Percentiles rank a stretch among this genome's conserved stretches.
Conservation (phyloP, 129 eudicot genomes). For the Helichrysum umbraculigerum region DNA sequence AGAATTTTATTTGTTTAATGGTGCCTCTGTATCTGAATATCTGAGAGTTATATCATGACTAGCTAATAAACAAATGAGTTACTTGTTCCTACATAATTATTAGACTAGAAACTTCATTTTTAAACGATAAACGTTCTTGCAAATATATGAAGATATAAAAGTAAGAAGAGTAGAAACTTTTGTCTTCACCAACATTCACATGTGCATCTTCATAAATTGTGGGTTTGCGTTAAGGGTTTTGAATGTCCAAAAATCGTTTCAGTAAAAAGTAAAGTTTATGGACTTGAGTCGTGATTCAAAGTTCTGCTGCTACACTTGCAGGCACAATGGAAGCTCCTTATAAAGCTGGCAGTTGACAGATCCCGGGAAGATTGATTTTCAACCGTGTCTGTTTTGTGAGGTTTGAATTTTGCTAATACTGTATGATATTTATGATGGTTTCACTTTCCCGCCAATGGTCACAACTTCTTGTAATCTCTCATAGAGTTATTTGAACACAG, state of each 20-base stretch:
- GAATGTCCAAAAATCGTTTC: neutral
- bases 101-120: neutral
- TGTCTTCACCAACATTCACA: neutral
- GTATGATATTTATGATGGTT: neutral
- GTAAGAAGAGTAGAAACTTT: too few relatives aligned
- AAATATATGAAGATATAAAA: neutral
- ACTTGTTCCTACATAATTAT: neutral
- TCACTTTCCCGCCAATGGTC: neutral
- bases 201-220: neutral
- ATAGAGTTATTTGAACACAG: neutral
- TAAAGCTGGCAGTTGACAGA: neutral
- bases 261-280: neutral
- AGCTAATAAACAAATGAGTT: neutral
- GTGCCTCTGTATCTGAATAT: too few relatives aligned
- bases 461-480: neutral
- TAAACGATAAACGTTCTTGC: neutral
- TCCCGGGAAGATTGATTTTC: constrained; percentile 9
- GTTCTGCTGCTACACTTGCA: neutral
- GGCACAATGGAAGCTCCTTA: neutral
- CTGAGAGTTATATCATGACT: neutral
- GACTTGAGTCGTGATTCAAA: constrained; percentile 9
- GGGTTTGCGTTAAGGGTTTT: neutral
- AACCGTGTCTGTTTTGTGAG: constrained; percentile 16
- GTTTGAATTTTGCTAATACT: constrained; percentile 14
- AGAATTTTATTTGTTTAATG: neutral